Percentiles rank a stretch among this genome's conserved stretches.
These are phyloP conservation scores for Prunus fruticosa DNA, from an alignment of 306 rosid species.

Conservation along the genomic window DNA sequence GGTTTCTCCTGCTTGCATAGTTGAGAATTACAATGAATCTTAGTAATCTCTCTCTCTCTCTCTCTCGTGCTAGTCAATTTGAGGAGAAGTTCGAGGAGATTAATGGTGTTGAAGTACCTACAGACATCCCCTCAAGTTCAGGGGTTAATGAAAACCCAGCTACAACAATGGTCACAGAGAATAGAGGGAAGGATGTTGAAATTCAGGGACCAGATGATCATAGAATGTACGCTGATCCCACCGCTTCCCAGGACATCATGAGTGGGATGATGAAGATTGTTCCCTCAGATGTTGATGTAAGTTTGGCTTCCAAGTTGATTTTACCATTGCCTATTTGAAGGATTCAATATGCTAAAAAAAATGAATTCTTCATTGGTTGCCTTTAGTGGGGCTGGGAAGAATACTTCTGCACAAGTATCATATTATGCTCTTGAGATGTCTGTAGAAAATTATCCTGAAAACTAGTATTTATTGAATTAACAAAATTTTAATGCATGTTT, in stretches of 20 bases:
- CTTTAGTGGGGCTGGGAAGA: neutral
- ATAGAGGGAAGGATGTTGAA: conserved; percentile 47
- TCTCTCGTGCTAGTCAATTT: conserved; percentile 62
- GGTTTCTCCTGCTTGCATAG: conserved; percentile 10
- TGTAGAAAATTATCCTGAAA: too few species aligned
- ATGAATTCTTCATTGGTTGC: neutral
- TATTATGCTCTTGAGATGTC: neutral
- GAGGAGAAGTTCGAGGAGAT: conserved; percentile 95
- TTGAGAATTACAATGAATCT: conserved; percentile 14
- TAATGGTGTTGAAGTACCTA: conserved; percentile 58
- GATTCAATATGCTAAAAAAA: neutral
- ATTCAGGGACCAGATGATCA: conserved; percentile 54
- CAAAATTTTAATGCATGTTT: neutral
- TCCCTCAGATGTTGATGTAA: conserved; percentile 93
- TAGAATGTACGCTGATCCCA: conserved; percentile 46
- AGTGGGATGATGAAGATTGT: conserved; percentile 97
- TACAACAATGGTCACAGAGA: conserved; percentile 37
- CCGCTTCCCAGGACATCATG: conserved; percentile 63
- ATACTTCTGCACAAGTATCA: neutral
- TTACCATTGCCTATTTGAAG: conserved; percentile 9
- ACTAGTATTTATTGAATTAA: too few species aligned
- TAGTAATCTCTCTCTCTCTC: conserved; percentile 10
- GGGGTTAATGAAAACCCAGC: conserved; percentile 46
- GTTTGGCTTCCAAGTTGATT: conserved; percentile 30
- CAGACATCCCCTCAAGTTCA: conserved; percentile 57